Conservation (phyloP, 331 rosid species). For the Spiraea crenata region DNA sequence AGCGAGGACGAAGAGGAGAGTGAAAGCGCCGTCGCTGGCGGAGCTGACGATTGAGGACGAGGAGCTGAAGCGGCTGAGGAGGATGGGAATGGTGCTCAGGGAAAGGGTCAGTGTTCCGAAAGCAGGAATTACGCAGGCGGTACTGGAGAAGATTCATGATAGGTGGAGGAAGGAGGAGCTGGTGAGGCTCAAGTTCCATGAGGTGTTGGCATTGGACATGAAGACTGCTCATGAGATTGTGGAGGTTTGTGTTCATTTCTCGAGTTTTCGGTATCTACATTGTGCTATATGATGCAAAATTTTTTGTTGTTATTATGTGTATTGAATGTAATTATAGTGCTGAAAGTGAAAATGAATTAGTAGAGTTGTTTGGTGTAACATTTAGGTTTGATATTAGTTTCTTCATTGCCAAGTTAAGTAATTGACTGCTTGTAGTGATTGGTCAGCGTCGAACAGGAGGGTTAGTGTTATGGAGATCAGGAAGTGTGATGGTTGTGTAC, state of each 20-base stretch:
- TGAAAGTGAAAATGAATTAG: neutral
- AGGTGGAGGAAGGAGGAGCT: slow-evolving; percentile 79
- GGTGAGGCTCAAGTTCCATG: slow-evolving; percentile 90
- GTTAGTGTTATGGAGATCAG: slow-evolving; percentile 81
- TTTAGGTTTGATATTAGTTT: neutral
- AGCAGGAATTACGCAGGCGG: slow-evolving; percentile 76
- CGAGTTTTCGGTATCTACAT: slow-evolving; percentile 2
- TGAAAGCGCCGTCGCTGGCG: slow-evolving; percentile 63
- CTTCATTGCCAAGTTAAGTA: slow-evolving; percentile 11
- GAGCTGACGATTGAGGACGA: slow-evolving; percentile 80
- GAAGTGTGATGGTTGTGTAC: slow-evolving; percentile 90
- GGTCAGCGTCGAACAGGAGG: slow-evolving; percentile 92
- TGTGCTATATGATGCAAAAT: neutral
- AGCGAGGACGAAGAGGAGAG: slow-evolving; percentile 31
- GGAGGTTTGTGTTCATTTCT: slow-evolving; percentile 53
- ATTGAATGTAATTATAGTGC: neutral
- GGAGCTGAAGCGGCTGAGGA: slow-evolving; percentile 72
- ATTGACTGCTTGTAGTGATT: slow-evolving; percentile 58
- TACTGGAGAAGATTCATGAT: slow-evolving; percentile 70
- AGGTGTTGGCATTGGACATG: slow-evolving; percentile 78
- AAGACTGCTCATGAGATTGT: slow-evolving; percentile 84
- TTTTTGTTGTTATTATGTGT: neutral
- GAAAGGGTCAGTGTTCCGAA: slow-evolving; percentile 71
- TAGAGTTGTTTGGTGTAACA: neutral
- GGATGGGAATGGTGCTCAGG: slow-evolving; percentile 55